Evolutionary conservation across 2,329 filamentous ascomycete genomes (phyloP).

Genomic region (Madurella fahalii): DNA sequence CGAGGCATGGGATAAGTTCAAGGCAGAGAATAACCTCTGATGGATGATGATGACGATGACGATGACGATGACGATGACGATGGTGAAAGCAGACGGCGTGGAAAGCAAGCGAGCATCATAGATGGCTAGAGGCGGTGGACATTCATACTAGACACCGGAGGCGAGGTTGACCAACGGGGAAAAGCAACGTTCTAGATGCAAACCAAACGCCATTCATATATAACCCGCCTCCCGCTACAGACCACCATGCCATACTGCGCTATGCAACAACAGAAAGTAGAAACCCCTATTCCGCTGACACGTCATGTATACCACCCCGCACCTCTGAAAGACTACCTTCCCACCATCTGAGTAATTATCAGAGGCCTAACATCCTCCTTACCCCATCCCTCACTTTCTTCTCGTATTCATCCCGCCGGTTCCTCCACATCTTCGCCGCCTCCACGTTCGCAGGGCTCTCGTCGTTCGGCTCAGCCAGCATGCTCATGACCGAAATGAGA

Average conservation of each 20-base stretch:
- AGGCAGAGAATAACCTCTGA: constrained; percentile 62
- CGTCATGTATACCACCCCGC: neutral
- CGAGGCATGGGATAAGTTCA: constrained; percentile 71
- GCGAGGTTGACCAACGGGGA: neutral
- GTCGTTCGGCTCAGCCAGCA: constrained; percentile 95
- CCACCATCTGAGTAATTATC: neutral
- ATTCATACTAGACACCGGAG: neutral
- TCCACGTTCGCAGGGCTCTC: constrained; percentile 96
- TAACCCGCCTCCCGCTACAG: neutral
- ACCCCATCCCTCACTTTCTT: constrained; percentile 79
- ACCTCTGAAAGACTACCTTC: no score
- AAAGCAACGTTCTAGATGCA: neutral
- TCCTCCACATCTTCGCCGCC: constrained; percentile 94
- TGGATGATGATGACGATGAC: neutral
- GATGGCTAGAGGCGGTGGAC: neutral
- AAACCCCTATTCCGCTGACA: neutral
- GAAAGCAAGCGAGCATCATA: neutral
- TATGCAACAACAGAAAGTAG: neutral
- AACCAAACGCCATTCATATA: neutral
- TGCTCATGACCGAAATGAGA: constrained; percentile 93
- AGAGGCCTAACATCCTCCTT: constrained; percentile 68
- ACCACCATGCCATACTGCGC: neutral
- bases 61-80: neutral
- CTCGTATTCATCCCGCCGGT: constrained; percentile 79
- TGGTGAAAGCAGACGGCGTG: neutral